Evolutionary conservation across 192 early-diverging fungal species (phyloP).

Genomic region (Coemansia guatemalensis): DNA sequence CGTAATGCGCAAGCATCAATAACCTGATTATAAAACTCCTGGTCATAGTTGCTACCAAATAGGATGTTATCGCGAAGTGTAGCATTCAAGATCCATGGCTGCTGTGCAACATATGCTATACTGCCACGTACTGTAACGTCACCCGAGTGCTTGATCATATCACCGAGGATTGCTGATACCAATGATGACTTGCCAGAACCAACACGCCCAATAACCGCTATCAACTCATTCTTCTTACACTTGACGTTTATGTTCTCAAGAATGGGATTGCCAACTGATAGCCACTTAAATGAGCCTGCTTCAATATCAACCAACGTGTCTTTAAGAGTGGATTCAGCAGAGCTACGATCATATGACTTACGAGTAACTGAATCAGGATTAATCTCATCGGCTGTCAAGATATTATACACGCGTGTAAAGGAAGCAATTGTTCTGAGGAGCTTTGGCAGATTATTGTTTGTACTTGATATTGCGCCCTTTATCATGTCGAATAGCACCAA

Average conservation of each 20-base stretch:
- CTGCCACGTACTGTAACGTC: no score
- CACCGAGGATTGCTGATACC: no score
- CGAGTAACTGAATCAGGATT: conserved; percentile 61
- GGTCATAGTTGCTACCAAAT: conserved; percentile 56
- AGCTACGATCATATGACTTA: conserved; percentile 11
- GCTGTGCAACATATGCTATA: no score
- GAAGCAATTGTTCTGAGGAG: conserved; percentile 78
- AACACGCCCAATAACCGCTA: conserved; percentile 62
- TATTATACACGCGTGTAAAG: conserved; percentile 76
- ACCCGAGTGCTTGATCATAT: no score
- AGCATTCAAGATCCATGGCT: no score
- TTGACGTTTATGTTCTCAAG: conserved; percentile 42
- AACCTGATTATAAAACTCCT: conserved; percentile 53
- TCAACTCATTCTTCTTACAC: conserved; percentile 48
- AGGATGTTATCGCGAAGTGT: no score
- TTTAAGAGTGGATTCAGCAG: neutral
- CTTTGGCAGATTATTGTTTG: conserved; percentile 72
- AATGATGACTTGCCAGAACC: no score
- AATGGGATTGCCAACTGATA: conserved; percentile 15
- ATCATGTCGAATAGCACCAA: conserved; percentile 89
- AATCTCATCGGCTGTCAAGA: conserved; percentile 66
- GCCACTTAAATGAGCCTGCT: conserved; percentile 55
- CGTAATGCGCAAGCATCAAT: no score
- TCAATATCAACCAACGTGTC: conserved; percentile 23
- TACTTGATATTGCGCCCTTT: conserved; percentile 77